A percentile compares a stretch with the other conserved stretches of the same genome.
Evolutionary conservation across 2,329 filamentous ascomycete genomes (phyloP).

Genomic region (Lasiodiplodia citricola): DNA sequence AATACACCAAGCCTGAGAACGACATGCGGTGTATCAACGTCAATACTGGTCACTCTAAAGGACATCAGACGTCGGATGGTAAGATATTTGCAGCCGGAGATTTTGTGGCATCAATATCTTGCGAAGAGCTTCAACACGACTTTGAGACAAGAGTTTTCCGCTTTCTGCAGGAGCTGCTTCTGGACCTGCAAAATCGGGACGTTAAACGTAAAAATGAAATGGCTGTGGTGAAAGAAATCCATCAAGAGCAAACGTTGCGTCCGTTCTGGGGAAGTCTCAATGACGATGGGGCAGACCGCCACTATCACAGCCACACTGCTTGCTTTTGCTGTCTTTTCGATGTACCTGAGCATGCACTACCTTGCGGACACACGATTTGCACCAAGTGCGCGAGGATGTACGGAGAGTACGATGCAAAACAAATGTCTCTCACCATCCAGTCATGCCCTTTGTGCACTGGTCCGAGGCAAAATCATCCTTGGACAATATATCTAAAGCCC

Average conservation of each 20-base stretch:
- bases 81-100: slow-evolving; percentile 50
- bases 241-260: slow-evolving; percentile 30
- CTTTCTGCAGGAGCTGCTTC: slow-evolving; percentile 30
- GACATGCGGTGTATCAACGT: slow-evolving; percentile 46
- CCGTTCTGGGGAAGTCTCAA: slow-evolving; percentile 42
- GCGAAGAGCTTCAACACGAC: slow-evolving; percentile 35
- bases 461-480: slow-evolving; percentile 27
- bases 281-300: slow-evolving; percentile 27
- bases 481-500: slow-evolving; percentile 41
- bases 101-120: slow-evolving; percentile 46
- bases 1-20: slow-evolving; percentile 38
- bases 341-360: slow-evolving; percentile 49
- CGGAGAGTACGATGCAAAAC: slow-evolving; percentile 28
- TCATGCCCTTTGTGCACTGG: slow-evolving; percentile 42
- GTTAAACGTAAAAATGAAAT: slow-evolving; percentile 28
- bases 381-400: slow-evolving; percentile 47
- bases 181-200: slow-evolving; percentile 15
- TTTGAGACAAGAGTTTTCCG: slow-evolving; percentile 37
- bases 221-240: slow-evolving; percentile 32
- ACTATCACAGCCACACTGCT: slow-evolving; percentile 49
- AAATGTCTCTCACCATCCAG: slow-evolving; percentile 29
- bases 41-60: slow-evolving; percentile 45
- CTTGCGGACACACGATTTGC: slow-evolving; percentile 55
- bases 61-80: slow-evolving; percentile 53
- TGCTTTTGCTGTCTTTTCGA: slow-evolving; percentile 56